These are phyloP conservation scores for Lagenaria siceraria DNA, from an alignment of 306 rosid species.

Conservation along the genomic window DNA sequence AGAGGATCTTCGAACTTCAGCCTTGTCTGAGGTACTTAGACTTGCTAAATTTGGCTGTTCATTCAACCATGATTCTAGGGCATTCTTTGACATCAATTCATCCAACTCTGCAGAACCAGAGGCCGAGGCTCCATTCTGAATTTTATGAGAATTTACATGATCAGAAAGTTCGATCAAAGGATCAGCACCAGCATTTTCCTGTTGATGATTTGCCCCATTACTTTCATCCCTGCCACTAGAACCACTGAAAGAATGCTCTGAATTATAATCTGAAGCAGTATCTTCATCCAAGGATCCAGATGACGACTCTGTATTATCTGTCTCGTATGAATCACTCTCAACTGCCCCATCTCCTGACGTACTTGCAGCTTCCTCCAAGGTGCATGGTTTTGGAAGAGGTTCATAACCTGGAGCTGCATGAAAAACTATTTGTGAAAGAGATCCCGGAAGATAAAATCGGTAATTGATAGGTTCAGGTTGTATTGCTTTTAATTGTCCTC, in stretches of 20 bases:
- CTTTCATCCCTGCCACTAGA: constrained; percentile 39
- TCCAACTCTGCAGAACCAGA: constrained; percentile 39
- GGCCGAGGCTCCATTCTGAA: constrained; percentile 36
- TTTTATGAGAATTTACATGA: constrained; percentile 26
- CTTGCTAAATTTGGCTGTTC: constrained; percentile 55
- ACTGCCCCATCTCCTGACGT: constrained; percentile 23
- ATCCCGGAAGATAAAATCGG: constrained; percentile 90
- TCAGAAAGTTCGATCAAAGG: constrained; percentile 75
- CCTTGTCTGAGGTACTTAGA: constrained; percentile 33
- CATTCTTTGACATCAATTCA: constrained; percentile 64
- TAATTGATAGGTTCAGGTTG: constrained; percentile 42
- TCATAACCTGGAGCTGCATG: constrained; percentile 99
- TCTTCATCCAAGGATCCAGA: constrained; percentile 65
- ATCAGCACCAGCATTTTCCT: constrained; percentile 32
- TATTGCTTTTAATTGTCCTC: constrained; percentile 32
- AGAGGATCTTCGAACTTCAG: constrained; percentile 35
- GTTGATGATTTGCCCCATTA: constrained; percentile 32
- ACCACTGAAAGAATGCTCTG: constrained; percentile 41
- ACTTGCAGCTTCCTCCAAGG: constrained; percentile 27
- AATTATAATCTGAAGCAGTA: constrained; percentile 54
- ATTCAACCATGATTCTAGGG: constrained; percentile 85
- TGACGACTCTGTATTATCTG: constrained; percentile 42
- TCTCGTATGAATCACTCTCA: constrained; percentile 22
- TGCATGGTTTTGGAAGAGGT: constrained; percentile 91
- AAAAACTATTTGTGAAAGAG: constrained; percentile 85